Percentiles rank a stretch among this genome's conserved stretches.
These are phyloP conservation scores for Pichia nanzhaoensis DNA, from an alignment of 805 yeast genomes.

Conservation along the genomic window DNA sequence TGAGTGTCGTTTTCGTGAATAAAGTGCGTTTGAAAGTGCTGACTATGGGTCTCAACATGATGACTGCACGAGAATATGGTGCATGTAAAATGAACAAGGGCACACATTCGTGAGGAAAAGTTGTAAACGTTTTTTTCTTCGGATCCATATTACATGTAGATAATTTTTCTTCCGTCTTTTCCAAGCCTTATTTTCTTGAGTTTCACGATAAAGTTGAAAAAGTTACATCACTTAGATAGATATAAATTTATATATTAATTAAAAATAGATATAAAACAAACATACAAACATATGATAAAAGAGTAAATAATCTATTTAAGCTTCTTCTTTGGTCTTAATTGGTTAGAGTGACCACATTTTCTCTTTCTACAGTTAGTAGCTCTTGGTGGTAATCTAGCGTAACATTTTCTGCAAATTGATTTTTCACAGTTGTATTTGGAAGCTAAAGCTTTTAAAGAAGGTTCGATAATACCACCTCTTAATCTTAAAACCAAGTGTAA, in stretches of 20 bases:
- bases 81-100: too few species aligned
- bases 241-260: neutral
- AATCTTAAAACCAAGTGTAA: conserved; percentile 58
- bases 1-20: conserved; percentile 9
- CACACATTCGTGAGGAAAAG: too few species aligned
- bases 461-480: conserved; percentile 91
- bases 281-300: conserved; percentile 1
- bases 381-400: conserved; percentile 99
- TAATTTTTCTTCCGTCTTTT: too few species aligned
- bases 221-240: neutral
- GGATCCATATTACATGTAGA: too few species aligned
- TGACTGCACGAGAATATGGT: too few species aligned
- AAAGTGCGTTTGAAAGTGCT: neutral
- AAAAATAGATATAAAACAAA: neutral
- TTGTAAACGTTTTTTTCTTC: too few species aligned
- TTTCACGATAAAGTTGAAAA: too few species aligned
- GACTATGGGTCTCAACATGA: too few species aligned
- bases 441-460: conserved; percentile 98
- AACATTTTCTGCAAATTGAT: conserved; percentile 98
- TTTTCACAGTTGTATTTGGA: conserved; percentile 99
- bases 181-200: too few species aligned
- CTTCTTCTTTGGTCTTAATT: conserved; percentile 99
- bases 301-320: conserved; percentile 57
- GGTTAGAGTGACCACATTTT: conserved; percentile 99
- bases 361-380: conserved; percentile 99